phyloP scores from a whole-genome alignment of 1,284 basidiomycete species.

The Golubevia sp. region DNA sequence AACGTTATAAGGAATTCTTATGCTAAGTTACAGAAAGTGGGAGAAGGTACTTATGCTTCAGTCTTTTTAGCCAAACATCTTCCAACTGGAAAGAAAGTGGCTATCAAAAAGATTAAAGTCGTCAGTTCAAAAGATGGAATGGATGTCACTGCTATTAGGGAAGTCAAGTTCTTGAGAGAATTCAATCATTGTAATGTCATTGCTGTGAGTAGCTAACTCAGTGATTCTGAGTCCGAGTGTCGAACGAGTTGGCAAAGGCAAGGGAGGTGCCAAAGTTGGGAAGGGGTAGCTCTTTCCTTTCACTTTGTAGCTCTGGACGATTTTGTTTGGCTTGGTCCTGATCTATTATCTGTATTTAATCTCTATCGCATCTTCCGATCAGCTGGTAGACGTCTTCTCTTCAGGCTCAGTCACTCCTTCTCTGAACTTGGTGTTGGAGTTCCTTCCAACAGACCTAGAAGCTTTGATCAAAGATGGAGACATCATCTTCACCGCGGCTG shows the following conservation, averaged over 20 bases:
- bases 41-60: constrained; percentile 96
- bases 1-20: too few species aligned
- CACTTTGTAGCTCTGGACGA: too few species aligned
- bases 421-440: constrained; percentile 95
- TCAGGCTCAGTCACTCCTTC: constrained; percentile 76
- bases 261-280: too few species aligned
- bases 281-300: too few species aligned
- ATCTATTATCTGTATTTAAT: background rate
- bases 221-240: too few species aligned
- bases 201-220: constrained; percentile 68
- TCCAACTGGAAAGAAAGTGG: constrained; percentile 76
- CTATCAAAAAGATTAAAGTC: constrained; percentile 82
- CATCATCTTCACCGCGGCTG: constrained; percentile 87
- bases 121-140: constrained; percentile 94
- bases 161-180: constrained; percentile 96
- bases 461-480: constrained; percentile 92
- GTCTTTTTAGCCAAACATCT: constrained; percentile 72
- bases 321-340: too few species aligned
- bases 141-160: constrained; percentile 97
- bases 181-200: constrained; percentile 94
- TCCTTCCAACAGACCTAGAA: constrained; percentile 95
- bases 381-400: constrained; percentile 97
- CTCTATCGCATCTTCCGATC: constrained; percentile 1
- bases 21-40: constrained; percentile 53
- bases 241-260: too few species aligned